Evolutionary conservation across 2,329 filamentous ascomycete genomes (phyloP).

Genomic region (Aspergillus pseudonomiae): DNA sequence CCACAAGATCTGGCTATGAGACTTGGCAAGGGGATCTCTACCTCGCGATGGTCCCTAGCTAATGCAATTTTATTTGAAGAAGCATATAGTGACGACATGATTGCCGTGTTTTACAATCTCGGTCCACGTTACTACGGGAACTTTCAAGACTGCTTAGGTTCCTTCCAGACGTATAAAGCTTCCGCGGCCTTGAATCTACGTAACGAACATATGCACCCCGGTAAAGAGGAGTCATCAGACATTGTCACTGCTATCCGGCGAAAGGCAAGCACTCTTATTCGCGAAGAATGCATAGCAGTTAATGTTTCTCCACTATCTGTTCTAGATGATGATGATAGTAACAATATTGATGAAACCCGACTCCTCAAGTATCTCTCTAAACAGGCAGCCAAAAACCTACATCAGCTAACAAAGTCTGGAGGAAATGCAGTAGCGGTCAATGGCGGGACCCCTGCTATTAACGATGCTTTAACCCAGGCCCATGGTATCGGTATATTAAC

Average conservation of each 20-base stretch:
- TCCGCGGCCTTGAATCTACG: conserved; percentile 87
- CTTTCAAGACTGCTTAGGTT: conserved; percentile 93
- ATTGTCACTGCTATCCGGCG: conserved; percentile 86
- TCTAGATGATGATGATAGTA: conserved; percentile 78
- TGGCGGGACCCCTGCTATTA: conserved; percentile 80
- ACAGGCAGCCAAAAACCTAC: conserved; percentile 67
- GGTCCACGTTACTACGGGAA: conserved; percentile 93
- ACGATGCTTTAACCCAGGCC: conserved; percentile 79
- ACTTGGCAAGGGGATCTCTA: conserved; percentile 71
- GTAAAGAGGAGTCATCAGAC: conserved; percentile 87
- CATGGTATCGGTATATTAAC: conserved; percentile 82
- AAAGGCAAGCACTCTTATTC: conserved; percentile 78
- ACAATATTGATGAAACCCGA: conserved; percentile 70
- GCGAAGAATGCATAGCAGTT: conserved; percentile 78
- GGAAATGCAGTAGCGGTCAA: conserved; percentile 85
- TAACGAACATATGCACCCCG: conserved; percentile 86
- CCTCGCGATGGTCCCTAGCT: conserved; percentile 84
- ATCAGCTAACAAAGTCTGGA: conserved; percentile 70
- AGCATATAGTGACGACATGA: conserved; percentile 82
- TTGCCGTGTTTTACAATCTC: conserved; percentile 87
- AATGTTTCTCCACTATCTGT: conserved; percentile 81
- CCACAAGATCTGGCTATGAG: conserved; percentile 82
- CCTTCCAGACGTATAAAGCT: conserved; percentile 93
- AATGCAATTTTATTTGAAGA: conserved; percentile 89
- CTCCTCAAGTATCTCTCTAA: conserved; percentile 76